Base-by-base conservation (phyloP, 2,329 filamentous ascomycete species). In the Xylariaceae sp. region DNA sequence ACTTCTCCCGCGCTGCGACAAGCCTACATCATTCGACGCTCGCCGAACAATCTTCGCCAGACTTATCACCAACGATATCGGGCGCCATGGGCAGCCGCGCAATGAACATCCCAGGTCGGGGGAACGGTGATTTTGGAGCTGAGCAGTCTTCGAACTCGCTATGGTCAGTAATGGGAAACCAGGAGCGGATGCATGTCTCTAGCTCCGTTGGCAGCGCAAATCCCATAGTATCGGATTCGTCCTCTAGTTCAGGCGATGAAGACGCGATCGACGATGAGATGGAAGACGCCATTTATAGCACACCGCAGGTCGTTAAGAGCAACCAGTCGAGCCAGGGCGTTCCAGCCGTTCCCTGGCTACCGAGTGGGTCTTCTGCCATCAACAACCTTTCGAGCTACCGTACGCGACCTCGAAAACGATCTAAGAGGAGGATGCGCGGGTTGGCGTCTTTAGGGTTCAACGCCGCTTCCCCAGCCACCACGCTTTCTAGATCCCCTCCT, bases 21-120 rank as follows among this genome's bases (percentile, higher is more conserved):
- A 95, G 91, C 65, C 77, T 99, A 18, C 94, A 97, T 70, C 94
- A 97, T 69, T 96, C 92, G 14, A 97, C 89, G 0, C 80, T 97
- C 9, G 91, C 92, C 48, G 89, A 96, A 59, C 82, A 86, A 66
- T 87, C 89, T 1, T 94, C 89, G 5, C 90, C 91, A 3, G 90
- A 95, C 66, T 94, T 90, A 0, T 96, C 91, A 1, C 94, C 94
- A 1, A 91, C 86, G 11, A 85, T 94, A 47, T 27, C 22, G 7
- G 22, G 22, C 22, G 7, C 22, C 22, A 27, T 27, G 22, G 84
- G 85, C 45, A 83, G 87, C 35, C 71, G 75, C 55, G 81, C 77
- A 22, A 81, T 85, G 74, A 82, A 79, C 61, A 85, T 85, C 43
- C 82, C 81, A 7, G 71, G 72, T 39, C 73, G 78, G 44, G 70